Base-by-base conservation (phyloP, 257 asterid species). In the Misopates orontium region DNA sequence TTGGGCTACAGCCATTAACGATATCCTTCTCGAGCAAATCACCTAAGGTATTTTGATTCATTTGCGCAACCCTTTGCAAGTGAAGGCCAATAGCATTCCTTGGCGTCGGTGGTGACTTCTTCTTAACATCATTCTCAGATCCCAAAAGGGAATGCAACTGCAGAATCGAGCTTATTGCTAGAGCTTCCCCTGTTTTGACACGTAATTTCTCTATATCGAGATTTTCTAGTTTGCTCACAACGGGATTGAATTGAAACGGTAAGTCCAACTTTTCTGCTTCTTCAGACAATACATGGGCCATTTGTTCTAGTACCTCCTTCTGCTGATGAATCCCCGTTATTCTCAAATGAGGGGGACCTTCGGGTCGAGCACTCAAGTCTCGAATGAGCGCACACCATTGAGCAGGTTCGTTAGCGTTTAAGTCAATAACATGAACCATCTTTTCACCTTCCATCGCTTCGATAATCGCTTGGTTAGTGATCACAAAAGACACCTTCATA, bases 361-460 rank as follows among this genome's bases (percentile, higher is more conserved):
- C 98, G 1, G 98, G 98, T 6, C 98, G 87, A 0, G 97, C 97
- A 14, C 97, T 84, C 74, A 92, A 59, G 80, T 87, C 97, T 9
- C 90, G 91, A n/a, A 92, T 91, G 50, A 92, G 80, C 0, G 95
- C 95, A 10, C 95, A 86, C 98, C 96, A 87, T 66, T 90, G 98
- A 0, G 85, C 62, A 0, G 98, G 95, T 53, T 89, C 98, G 0
- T 77, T 28, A 1, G 90, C 89, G 41, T 84, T 83, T 17, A 92
- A 79, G 75, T 92, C 98, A 18, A 92, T 70, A 10, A 92, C 87
- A 67, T 92, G 98, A 71, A 92, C 98, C 87, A 92, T 79, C 69
- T 83, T 92, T 44, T 92, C 98, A 0, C 98, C 98, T 77, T 89
- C 98, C 98, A 89, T 88, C 4, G 97, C 90, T 69, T 89, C 96